Conservation (phyloP, 768 basidiomycete genomes). For the Russula compacta region DNA sequence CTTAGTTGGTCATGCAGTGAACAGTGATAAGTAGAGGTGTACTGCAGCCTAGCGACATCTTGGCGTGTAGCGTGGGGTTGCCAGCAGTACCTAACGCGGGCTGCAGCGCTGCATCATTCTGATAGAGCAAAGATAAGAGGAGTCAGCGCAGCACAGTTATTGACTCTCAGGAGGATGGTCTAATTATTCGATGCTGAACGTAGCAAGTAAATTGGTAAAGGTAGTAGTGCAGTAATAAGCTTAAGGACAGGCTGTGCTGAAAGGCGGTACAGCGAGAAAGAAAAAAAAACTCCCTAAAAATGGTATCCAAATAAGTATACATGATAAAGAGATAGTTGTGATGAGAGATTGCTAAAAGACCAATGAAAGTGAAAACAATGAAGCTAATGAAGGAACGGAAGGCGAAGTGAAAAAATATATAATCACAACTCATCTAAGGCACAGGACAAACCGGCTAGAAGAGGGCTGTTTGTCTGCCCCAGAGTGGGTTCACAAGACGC, state of each 20-base stretch:
- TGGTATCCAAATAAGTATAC: slow-evolving; percentile 18
- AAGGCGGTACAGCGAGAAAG: slow-evolving; percentile 7
- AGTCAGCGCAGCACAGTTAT: too few species aligned
- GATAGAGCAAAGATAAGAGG: too few species aligned
- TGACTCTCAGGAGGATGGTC: not conserved
- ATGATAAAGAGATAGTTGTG: slow-evolving; percentile 4
- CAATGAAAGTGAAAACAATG: not conserved
- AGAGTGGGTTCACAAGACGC: slow-evolving; percentile 1
- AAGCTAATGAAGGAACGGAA: not conserved
- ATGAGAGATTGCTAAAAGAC: not conserved
- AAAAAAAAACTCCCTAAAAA: not conserved
- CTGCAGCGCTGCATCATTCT: too few species aligned
- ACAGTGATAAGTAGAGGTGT: too few species aligned
- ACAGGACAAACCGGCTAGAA: not conserved
- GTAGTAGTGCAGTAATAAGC: slow-evolving; percentile 4
- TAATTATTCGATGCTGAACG: not conserved
- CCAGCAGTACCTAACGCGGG: too few species aligned
- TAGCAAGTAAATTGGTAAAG: slow-evolving; percentile 8
- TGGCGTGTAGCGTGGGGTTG: too few species aligned
- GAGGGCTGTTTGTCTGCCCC: not conserved
- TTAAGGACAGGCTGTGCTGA: slow-evolving; percentile 6
- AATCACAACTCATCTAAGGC: not conserved
- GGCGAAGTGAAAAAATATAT: not conserved
- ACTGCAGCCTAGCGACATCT: too few species aligned
- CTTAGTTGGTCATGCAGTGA: not conserved